Evolutionary conservation across 2,329 filamentous ascomycete species (phyloP).

Genomic region (Hypoxylon sp.): DNA sequence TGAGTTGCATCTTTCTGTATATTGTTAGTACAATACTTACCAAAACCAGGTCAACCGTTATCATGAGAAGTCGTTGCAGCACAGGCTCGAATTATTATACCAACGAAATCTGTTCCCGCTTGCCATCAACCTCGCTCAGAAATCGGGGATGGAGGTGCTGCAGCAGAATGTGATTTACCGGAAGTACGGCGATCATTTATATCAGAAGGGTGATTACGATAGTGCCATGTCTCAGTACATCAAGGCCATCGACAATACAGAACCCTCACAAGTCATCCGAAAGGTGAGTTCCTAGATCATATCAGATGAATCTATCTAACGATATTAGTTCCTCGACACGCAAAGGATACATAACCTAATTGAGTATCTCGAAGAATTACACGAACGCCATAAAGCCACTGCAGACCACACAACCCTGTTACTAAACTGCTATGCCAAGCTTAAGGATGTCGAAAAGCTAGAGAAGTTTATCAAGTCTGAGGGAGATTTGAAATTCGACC

Average conservation of each 20-base stretch:
- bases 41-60: constrained; percentile 76
- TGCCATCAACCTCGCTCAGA: constrained; percentile 92
- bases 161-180: constrained; percentile 94
- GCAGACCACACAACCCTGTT: constrained; percentile 94
- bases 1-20: constrained; percentile 51
- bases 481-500: constrained; percentile 92
- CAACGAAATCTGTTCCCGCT: constrained; percentile 91
- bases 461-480: constrained; percentile 97
- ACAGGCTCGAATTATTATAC: constrained; percentile 92
- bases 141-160: constrained; percentile 78
- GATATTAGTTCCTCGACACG: constrained; percentile 83
- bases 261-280: constrained; percentile 94
- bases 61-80: constrained; percentile 87
- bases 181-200: constrained; percentile 92
- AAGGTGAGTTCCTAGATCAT: constrained; percentile 65
- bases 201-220: constrained; percentile 95
- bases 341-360: constrained; percentile 98
- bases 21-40: constrained; percentile 34
- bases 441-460: constrained; percentile 96
- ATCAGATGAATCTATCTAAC: constrained; percentile 21
- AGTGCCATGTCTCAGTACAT: constrained; percentile 99
- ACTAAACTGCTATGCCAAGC: constrained; percentile 95
- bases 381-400: constrained; percentile 92
- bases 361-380: constrained; percentile 94
- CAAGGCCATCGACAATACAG: constrained; percentile 92